Evolutionary conservation across 73 alveolate genomes (phyloP).

Genomic region (Blepharisma stoltei): DNA sequence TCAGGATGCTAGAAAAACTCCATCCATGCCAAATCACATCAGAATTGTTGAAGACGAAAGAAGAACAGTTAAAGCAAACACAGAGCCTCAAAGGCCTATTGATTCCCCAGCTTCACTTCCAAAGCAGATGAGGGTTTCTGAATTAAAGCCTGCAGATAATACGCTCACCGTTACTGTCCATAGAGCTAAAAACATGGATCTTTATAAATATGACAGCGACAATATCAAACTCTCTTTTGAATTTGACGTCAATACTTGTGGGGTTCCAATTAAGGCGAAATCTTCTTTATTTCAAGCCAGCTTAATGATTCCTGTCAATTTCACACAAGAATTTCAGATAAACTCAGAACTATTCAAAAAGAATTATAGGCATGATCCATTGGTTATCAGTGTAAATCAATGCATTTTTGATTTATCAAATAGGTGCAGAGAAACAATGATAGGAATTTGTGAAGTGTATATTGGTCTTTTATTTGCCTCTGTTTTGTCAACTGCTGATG

Average conservation of each 20-base stretch:
- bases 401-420: background rate
- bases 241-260: background rate
- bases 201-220: background rate
- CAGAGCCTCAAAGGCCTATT: too few relatives aligned
- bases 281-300: background rate
- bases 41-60: too few relatives aligned
- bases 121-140: background rate
- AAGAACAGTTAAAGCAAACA: too few relatives aligned
- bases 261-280: too few relatives aligned
- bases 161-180: background rate
- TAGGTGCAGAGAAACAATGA: background rate
- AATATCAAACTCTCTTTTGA: background rate
- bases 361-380: constrained; percentile 17
- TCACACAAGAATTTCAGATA: background rate
- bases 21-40: too few relatives aligned
- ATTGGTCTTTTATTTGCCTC: constrained; percentile 9
- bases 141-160: background rate
- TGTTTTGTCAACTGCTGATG: background rate
- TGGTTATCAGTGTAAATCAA: background rate
- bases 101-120: background rate
- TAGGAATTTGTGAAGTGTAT: constrained; percentile 26
- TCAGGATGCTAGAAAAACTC: too few relatives aligned
- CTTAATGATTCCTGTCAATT: background rate
- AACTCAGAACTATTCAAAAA: background rate
- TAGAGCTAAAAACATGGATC: background rate